Evolutionary conservation across 108 stramenopile species (phyloP), one percentile per base, ranked within the genome.

Genomic region (Nitzschia putrida): DNA sequence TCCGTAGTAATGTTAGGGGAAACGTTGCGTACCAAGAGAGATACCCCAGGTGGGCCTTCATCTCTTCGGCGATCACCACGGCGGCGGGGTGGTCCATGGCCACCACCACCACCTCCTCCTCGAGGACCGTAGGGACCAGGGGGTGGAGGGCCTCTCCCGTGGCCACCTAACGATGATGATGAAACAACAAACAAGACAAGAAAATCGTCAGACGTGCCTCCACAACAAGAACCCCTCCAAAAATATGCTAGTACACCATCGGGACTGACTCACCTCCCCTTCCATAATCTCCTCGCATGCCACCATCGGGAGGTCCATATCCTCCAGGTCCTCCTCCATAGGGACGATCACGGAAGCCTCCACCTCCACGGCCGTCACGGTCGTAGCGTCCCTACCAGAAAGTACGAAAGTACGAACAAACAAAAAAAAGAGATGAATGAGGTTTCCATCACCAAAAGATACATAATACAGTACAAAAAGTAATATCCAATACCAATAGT

Each of bases 21-120:
- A 25, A 94, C 79, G 59, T 94, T 94, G 18, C 93, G 83, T 12
- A 94, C 87, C 49, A 94, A 77, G 34, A 94, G 80, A 21, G 85
- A 87, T 9, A 94, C 90, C 38, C 93, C 93, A 2, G 93, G 93
- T 39, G 88, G 85, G 10, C 87, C 87, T 66, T 91, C 90, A 43
- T 87, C 89, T n/a, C 89, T 79, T 0, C 84, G 74, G 29, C 83
- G 73, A 11, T 84, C 73, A 2, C 80, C 79, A n/a, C 82, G 76
- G 10, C 83, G 53, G 25, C 77, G 58, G 13, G 68, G 51, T 39
- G 69, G 57, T 23, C 60, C 55, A 16, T 53, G 58, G 7, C 68
- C 53, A 20, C 65, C 50, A 37, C 67, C 41, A 34, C 34, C 40
- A 13, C 66, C 50, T 47, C 72, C 72, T 11, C 60, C 53, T 29